Percentiles rank a stretch among this genome's conserved stretches.
phyloP scores from a whole-genome alignment of 148 eudicot genomes.

The Diospyros lotus region DNA sequence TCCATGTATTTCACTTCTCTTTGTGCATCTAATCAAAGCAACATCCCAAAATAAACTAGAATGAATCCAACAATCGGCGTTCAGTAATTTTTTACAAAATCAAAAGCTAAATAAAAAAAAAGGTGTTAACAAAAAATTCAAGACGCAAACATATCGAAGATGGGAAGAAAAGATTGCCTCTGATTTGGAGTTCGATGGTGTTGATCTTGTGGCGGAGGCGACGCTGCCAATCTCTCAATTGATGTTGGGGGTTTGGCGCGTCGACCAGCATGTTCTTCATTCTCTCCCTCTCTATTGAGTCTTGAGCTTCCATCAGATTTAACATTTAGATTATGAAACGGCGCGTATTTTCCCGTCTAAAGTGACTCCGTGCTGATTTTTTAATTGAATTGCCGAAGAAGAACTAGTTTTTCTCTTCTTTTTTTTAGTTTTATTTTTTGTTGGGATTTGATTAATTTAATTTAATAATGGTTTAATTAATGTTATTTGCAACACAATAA shows the following conservation, averaged over 20 bases:
- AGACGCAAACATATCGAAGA: not conserved
- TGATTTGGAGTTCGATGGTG: constrained; percentile 86
- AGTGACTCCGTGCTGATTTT: no score
- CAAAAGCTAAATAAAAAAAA: not conserved
- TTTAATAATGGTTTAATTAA: no score
- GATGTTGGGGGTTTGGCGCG: constrained; percentile 70
- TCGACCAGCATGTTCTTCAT: constrained; percentile 65
- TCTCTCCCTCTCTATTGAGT: constrained; percentile 32
- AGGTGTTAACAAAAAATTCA: not conserved
- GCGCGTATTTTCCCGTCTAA: no score
- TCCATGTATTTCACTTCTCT: constrained; percentile 62
- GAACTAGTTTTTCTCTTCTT: no score
- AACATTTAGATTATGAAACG: no score
- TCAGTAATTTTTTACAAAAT: not conserved
- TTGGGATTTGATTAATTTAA: no score
- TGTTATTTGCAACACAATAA: no score
- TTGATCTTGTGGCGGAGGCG: constrained; percentile 84
- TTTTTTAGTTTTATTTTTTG: no score
- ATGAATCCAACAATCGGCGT: not conserved
- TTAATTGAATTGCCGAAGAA: no score
- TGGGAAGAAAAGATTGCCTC: constrained; percentile 36
- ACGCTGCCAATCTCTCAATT: constrained; percentile 87
- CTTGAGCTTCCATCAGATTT: no score
- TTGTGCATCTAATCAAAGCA: constrained; percentile 59
- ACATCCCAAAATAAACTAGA: not conserved